Percentiles rank a stretch among this genome's conserved stretches.
phyloP scores from a whole-genome alignment of 805 yeast genomes.

The Hermanozyma aechmeae region DNA sequence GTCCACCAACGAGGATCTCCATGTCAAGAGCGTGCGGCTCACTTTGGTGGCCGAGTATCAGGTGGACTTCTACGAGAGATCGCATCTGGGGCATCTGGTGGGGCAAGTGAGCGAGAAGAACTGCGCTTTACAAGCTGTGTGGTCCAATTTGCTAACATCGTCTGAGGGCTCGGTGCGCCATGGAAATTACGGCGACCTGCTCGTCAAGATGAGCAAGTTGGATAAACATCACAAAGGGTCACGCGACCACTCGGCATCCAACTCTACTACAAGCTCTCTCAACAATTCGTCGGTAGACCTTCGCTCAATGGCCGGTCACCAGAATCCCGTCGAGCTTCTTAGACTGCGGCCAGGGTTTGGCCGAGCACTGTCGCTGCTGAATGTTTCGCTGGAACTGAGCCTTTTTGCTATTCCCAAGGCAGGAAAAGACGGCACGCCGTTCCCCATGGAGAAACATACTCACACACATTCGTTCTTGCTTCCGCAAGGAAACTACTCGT shows the following conservation, averaged over 20 bases:
- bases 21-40: slow-evolving; percentile 29
- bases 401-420: slow-evolving; percentile 20
- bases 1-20: slow-evolving; percentile 33
- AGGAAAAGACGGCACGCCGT: slow-evolving; percentile 36
- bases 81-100: slow-evolving; percentile 16
- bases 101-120: slow-evolving; percentile 29
- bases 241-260: slow-evolving; percentile 3
- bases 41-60: slow-evolving; percentile 34
- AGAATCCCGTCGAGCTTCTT: too few species aligned
- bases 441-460: slow-evolving; percentile 3
- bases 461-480: slow-evolving; percentile 26
- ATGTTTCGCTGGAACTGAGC: slow-evolving; percentile 2
- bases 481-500: slow-evolving; percentile 43
- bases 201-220: slow-evolving; percentile 12
- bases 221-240: slow-evolving; percentile 5
- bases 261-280: too few species aligned
- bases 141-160: slow-evolving; percentile 38
- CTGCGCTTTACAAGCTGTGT: slow-evolving; percentile 32
- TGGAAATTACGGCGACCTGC: slow-evolving; percentile 35
- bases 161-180: slow-evolving; percentile 27
- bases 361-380: not conserved
- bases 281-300: slow-evolving; percentile 7
- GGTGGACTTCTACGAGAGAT: slow-evolving; percentile 30
- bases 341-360: too few species aligned
- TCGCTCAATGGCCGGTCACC: too few species aligned